Evolutionary conservation across 1,139 yeast species (phyloP).

Genomic region (Candida neerlandica): DNA sequence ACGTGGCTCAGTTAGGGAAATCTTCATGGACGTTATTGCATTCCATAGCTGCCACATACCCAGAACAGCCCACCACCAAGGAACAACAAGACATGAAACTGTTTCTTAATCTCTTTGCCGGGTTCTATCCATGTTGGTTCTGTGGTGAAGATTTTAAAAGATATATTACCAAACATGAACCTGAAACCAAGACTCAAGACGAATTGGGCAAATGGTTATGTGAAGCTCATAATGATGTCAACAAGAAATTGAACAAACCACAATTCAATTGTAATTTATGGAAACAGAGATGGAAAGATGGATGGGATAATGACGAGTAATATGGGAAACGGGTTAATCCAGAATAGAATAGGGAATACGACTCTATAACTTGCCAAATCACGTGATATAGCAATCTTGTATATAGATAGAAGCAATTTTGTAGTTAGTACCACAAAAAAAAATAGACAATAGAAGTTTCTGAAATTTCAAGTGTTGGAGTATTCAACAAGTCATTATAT

Average conservation of each 20-base stretch:
- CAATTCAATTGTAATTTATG: constrained; percentile 84
- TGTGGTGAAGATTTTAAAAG: constrained; percentile 84
- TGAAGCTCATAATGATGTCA: constrained; percentile 91
- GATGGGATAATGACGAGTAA: constrained; percentile 19
- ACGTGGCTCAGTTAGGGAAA: constrained; percentile 76
- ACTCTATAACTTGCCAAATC: background rate
- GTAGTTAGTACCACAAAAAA: background rate
- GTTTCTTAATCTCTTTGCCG: constrained; percentile 72
- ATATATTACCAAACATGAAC: constrained; percentile 63
- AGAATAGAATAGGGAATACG: background rate
- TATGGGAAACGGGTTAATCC: background rate
- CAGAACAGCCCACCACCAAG: constrained; percentile 59
- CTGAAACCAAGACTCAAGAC: constrained; percentile 70
- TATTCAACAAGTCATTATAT: background rate
- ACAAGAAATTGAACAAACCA: constrained; percentile 80
- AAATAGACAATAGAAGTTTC: background rate
- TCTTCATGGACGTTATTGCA: constrained; percentile 94
- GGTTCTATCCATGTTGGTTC: constrained; percentile 91
- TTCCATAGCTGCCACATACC: constrained; percentile 88
- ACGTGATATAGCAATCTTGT: constrained; percentile 4
- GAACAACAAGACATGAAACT: constrained; percentile 74
- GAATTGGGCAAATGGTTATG: constrained; percentile 91
- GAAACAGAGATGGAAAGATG: constrained; percentile 91
- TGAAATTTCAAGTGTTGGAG: no score
- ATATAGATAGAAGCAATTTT: constrained; percentile 1